These are phyloP conservation scores for Capronia americana DNA, from an alignment of 2,329 filamentous ascomycete species.

Conservation along the genomic window DNA sequence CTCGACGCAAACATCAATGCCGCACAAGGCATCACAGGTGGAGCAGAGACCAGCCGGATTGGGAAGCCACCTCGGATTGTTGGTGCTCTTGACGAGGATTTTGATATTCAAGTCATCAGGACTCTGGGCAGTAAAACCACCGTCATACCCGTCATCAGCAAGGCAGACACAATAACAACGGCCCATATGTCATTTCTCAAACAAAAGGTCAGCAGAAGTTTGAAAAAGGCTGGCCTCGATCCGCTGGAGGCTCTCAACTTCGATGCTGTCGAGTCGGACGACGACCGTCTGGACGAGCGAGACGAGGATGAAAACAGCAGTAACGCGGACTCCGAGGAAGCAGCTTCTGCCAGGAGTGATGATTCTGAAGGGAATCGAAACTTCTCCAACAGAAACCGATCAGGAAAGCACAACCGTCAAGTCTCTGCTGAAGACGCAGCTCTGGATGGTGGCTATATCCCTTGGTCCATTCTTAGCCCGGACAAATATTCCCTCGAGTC, in stretches of 20 bases:
- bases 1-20: slow-evolving; percentile 80
- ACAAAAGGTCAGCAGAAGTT: slow-evolving; percentile 84
- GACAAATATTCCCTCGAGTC: slow-evolving; percentile 76
- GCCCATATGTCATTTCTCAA: slow-evolving; percentile 93
- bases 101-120: slow-evolving; percentile 88
- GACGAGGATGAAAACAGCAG: slow-evolving; percentile 52
- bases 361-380: slow-evolving; percentile 34
- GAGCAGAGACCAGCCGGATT: slow-evolving; percentile 58
- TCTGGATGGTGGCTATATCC: slow-evolving; percentile 63
- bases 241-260: slow-evolving; percentile 85
- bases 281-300: slow-evolving; percentile 60
- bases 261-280: slow-evolving; percentile 79
- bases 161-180: slow-evolving; percentile 95
- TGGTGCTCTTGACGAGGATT: slow-evolving; percentile 80
- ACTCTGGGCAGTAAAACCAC: slow-evolving; percentile 91
- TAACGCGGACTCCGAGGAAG: slow-evolving; percentile 41
- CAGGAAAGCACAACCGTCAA: slow-evolving; percentile 42
- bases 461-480: slow-evolving; percentile 91
- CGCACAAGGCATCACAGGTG: slow-evolving; percentile 63
- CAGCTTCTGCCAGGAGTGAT: slow-evolving; percentile 39
- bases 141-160: slow-evolving; percentile 92
- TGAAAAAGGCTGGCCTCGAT: slow-evolving; percentile 85
- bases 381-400: slow-evolving; percentile 31
- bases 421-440: slow-evolving; percentile 42
- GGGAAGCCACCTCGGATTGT: slow-evolving; percentile 51